Base-by-base conservation (phyloP, 345 rosid species). In the Eucalyptus marginata region DNA sequence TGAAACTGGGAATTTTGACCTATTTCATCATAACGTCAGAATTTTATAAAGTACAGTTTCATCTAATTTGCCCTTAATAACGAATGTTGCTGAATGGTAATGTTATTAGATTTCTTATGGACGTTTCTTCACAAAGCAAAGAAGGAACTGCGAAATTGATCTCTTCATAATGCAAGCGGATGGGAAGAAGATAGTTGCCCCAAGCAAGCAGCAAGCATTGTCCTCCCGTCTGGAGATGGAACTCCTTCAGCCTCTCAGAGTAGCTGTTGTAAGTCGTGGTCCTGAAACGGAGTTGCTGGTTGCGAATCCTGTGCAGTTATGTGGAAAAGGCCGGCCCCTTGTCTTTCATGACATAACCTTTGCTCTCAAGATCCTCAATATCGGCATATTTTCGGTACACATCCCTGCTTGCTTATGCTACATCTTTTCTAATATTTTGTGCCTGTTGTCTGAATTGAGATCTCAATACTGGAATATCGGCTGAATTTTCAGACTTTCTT, bases 251-350 rank as follows among this genome's bases (percentile, higher is more conserved):
- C 99, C 99, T 89, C 94, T 98, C 24, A 95, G 97, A 93, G 99
- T 98, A 51, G 95, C 96, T 20, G 89, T 94, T 49, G 94, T 93
- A 84, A 95, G 93, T 88, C 93, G 98, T 33, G 99, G 99, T 89
- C 99, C 99, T 86, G 99, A 98, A 90, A 95, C 96, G 1, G 97
- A 98, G 92, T 96, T 97, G 87, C 91, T 96, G 85, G 98, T 98
- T 33, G 98, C 99, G 87, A 98, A 98, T 89, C 98, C 97, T 31
- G 99, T 98, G 81, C 98, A 97, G 90, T 90, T 98, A 93, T 96
- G 97, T 25, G 97, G 99, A 90, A 98, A 96, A 86, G 99, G 99
- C 33, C 93, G 99, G 44, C 99, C 99, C 87, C 97, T 95, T 84
- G 99, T 97, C 92, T 98, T 98, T 87, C 90, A 94, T 59, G 99